Base-by-base conservation (phyloP, 305 asterid genomes). In the Fraxinus floribunda region DNA sequence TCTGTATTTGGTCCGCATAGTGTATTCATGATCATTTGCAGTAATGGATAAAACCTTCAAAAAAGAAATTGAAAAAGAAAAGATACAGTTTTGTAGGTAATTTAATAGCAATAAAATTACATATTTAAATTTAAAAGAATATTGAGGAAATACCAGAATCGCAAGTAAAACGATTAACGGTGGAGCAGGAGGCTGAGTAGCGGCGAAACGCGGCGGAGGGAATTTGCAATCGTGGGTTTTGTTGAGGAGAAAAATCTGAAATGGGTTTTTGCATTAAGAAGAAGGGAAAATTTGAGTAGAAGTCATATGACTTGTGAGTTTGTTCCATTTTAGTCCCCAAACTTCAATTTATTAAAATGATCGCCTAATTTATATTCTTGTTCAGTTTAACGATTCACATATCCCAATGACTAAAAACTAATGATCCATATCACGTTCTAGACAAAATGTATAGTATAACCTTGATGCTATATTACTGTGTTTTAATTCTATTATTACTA, bases 1-100 rank as follows among this genome's bases (percentile, higher is more conserved):
- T 88, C 93, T 20, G 87, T n/a, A 76, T 81, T 89, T 70, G 89
- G 86, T 86, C 85, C 83, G 88, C 83, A 86, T 78, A 88, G 80
- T 22, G 87, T 78, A 76, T 85, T 88, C 97, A 93, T 92, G 73
- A 20, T 83, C 84, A 68, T 20, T 30, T 16, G 16, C 15, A 35
- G 20, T 9, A 75, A 41, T 16, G 2, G 52, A 68, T 64, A 18
- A 16, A 76, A 10, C 52, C 75, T 36, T 44, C 66, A 24, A 46
- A 46, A 46, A 46, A 41, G 49, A 41, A 41, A 41, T 41, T 41
- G 49, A 62, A 22, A 79, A 75, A 77, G 76, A 77, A 36, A 52
- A 15, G 35, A 32, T 18, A 16, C 10, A 76, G 62, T 18, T 35
- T 36, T 38, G 16, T 38, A 24, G 29, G 32, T 24, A 44, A 39